Evolutionary conservation across 345 rosid species (phyloP).

Genomic region (Salix viminalis): DNA sequence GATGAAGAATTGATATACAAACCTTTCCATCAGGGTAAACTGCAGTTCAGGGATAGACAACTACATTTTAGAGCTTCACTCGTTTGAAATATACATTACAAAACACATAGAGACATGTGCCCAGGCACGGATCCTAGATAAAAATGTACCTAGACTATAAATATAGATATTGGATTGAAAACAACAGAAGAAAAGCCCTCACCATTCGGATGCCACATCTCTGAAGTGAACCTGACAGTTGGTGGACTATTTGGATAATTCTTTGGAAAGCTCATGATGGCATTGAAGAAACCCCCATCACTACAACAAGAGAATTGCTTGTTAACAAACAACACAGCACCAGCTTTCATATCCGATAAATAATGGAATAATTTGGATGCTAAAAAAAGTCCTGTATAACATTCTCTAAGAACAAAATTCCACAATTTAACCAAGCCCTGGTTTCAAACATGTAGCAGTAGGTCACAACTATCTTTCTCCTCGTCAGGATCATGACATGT

Average conservation of each 20-base stretch:
- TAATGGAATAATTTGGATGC: neutral
- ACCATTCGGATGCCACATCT: slow-evolving; percentile 96
- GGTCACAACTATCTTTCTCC: neutral
- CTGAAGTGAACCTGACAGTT: slow-evolving; percentile 67
- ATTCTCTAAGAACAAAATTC: neutral
- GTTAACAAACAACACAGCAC: neutral
- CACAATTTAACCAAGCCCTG: neutral
- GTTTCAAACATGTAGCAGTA: neutral
- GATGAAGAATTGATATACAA: slow-evolving; percentile 88
- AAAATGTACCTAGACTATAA: neutral
- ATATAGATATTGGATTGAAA: neutral
- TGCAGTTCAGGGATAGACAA: slow-evolving; percentile 9
- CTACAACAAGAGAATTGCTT: slow-evolving; percentile 32
- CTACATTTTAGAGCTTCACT: slow-evolving; percentile 7
- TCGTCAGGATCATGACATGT: neutral
- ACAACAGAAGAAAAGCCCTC: slow-evolving; percentile 13
- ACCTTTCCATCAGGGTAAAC: slow-evolving; percentile 79
- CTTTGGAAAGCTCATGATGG: slow-evolving; percentile 67
- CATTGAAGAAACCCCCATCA: slow-evolving; percentile 82
- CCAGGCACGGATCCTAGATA: neutral
- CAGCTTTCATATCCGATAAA: neutral
- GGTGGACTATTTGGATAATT: slow-evolving; percentile 76
- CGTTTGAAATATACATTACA: neutral
- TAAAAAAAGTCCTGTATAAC: neutral
- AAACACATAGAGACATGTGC: no score